Base-by-base conservation (phyloP, 2,329 filamentous ascomycete genomes). In the Arachnomyces sp. region DNA sequence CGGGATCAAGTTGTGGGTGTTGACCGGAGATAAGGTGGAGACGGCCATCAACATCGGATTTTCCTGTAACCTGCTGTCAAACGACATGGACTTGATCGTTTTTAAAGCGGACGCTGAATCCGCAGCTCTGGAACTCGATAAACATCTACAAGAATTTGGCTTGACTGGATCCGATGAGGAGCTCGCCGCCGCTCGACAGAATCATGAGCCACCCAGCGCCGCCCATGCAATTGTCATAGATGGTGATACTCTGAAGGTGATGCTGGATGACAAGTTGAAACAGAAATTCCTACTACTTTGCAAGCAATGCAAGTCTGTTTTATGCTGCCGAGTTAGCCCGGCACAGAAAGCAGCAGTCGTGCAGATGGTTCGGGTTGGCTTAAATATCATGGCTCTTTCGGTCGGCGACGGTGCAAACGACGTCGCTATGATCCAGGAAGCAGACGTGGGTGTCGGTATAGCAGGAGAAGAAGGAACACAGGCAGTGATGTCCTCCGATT, bases 11-110 rank as follows among this genome's bases (percentile, higher is more conserved):
- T 77, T 98, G 6, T 98, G 92, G 92, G 92, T 98, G 39, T 70
- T 98, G 49, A 98, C 92, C 12, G 92, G 93, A 48, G 92, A 98
- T 73, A 98, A 96, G 66, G 90, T 96, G 25, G 92, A 98, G 67
- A 98, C 92, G 16, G 92, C 93, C 43, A 98, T 98, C 78, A 98
- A 98, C 67, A 98, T 98, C 58, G 92, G 92, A 2, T 98, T 96
- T 66, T 98, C 93, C 8, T 98, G 93, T 71, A 98, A 98, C 53
- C 74, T 98, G 25, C 77, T 98, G 40, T 88, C 90, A 65, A 98
- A 95, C 62, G 86, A 95, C 51, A 95, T 98, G 92, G 92, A 98
- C 52, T 71, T 98, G 46, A 85, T 98, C 48, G 79, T 94, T 36
- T 74, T 98, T 52, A 93, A 93, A 58, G 75, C 92, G 21, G 77